Base-by-base conservation (phyloP, 352 stramenopile genomes). In the Phytophthora crassamura region DNA sequence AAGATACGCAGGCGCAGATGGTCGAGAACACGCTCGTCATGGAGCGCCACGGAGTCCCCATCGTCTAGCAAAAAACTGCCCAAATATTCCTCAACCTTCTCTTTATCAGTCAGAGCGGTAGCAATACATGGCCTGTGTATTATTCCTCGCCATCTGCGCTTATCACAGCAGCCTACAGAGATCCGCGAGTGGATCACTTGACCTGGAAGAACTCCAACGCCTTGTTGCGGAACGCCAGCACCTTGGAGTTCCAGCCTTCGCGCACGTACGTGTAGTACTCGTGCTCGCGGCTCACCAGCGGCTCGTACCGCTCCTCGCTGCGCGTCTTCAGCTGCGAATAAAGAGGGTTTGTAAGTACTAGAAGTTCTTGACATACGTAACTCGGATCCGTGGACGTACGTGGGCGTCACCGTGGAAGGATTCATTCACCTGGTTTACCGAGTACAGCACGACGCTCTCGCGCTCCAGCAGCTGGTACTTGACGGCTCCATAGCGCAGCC, bases 181-280 rank as follows among this genome's bases (percentile, higher is more conserved):
- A 22, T 41, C 41, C 12, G 11, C 7, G n/a, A 32, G 32, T 5
- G 4, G 30, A 11, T 67, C 51, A 75, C 56, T 77, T 88, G 64
- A 45, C 60, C 28, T 82, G 54, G 64, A 91, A 86, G 28, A 90
- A 43, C 47, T 81, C 81, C 52, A 80, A 67, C 46, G 74, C 63
- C 53, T 75, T 82, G 66, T 89, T 78, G 43, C 85, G 82, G 62
- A 93, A 76, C 20, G 61, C 59, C 33, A 91, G 43, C 33, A 93
- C 80, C 65, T 85, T 83, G 33, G 75, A 68, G 74, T 93, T 93
- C 85, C 85, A 93, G 16, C 72, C 54, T 67, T 90, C 57, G 45
- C 85, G 82, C 40, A 91, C 55, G 67, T 72, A 78, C 73, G 82
- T 88, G 71, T 93, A 93, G 72, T 91, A 93, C 76, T 91, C 85